A percentile compares a stretch with the other conserved stretches of the same genome.
Conservation (phyloP, 2,329 filamentous ascomycete species). For the Clarireedia homoeocarpa region DNA sequence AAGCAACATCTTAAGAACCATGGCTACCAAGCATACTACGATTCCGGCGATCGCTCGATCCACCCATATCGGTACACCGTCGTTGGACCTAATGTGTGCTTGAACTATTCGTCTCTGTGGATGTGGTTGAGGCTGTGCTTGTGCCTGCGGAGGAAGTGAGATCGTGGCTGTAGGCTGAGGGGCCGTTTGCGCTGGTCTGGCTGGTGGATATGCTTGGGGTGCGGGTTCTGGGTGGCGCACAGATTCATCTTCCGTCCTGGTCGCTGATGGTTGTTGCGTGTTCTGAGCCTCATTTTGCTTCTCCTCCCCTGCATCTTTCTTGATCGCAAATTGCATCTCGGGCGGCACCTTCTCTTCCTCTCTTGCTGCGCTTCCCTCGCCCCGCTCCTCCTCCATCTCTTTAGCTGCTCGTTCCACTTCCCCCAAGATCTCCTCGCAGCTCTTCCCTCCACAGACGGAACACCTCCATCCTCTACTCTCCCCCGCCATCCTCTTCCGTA, state of each 20-base stretch:
- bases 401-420: slow-evolving; percentile 56
- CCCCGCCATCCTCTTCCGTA: slow-evolving; percentile 60
- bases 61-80: slow-evolving; percentile 63
- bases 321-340: slow-evolving; percentile 1
- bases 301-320: slow-evolving; percentile 21
- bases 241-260: slow-evolving; percentile 51
- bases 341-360: slow-evolving; percentile 3
- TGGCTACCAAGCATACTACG: slow-evolving; percentile 58
- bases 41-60: slow-evolving; percentile 74
- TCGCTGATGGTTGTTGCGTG: neutral
- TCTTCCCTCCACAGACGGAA: slow-evolving; percentile 56
- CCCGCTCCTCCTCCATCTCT: slow-evolving; percentile 33
- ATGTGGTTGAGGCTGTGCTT: neutral
- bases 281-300: neutral
- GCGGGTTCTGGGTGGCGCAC: slow-evolving; percentile 42
- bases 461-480: slow-evolving; percentile 64
- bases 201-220: slow-evolving; percentile 41
- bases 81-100: slow-evolving; percentile 30
- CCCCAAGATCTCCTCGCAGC: slow-evolving; percentile 65
- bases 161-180: slow-evolving; percentile 28
- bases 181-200: slow-evolving; percentile 27
- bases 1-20: slow-evolving; percentile 51
- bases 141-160: neutral
- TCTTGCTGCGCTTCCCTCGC: slow-evolving; percentile 41
- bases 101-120: slow-evolving; percentile 10